These are phyloP conservation scores for Stephanodiscus minutulus DNA, from an alignment of 108 stramenopile species.

Conservation along the genomic window DNA sequence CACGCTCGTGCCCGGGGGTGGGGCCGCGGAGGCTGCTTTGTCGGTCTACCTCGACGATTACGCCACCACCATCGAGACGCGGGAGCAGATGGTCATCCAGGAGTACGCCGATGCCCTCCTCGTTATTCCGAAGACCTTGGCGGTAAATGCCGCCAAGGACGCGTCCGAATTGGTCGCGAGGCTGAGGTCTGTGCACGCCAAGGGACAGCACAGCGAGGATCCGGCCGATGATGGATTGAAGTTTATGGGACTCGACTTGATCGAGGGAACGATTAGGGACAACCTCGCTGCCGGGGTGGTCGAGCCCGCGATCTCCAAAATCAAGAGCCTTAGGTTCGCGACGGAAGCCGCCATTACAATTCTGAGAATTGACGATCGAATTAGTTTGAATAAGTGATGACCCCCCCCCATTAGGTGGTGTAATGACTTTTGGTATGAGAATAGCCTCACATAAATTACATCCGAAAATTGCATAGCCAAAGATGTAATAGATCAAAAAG, in stretches of 20 bases:
- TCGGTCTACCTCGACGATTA: conserved; percentile 94
- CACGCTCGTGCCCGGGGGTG: conserved; percentile 97
- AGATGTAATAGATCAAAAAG: too few species aligned
- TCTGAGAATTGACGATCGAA: conserved; percentile 96
- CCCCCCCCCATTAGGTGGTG: too few species aligned
- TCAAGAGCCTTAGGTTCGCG: conserved; percentile 98
- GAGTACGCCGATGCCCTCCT: conserved; percentile 98
- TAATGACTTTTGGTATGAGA: too few species aligned
- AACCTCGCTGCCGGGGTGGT: conserved; percentile 97
- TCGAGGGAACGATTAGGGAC: conserved; percentile 87
- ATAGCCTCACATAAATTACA: background rate
- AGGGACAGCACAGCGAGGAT: conserved; percentile 57
- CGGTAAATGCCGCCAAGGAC: conserved; percentile 99
- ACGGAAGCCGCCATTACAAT: conserved; percentile 99
- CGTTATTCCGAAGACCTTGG: conserved; percentile 97
- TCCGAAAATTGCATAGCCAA: background rate
- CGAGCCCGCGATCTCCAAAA: conserved; percentile 99
- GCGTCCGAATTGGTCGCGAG: conserved; percentile 97
- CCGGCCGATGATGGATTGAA: conserved; percentile 58
- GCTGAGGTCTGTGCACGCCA: conserved; percentile 91
- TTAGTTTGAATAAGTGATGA: conserved; percentile 53
- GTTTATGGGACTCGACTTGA: conserved; percentile 89
- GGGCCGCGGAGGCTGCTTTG: conserved; percentile 97
- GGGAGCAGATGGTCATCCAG: conserved; percentile 98
- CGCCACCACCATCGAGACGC: conserved; percentile 90